Conservation (phyloP, 495 filamentous ascomycete species). For the Neohortaea acidophila region DNA sequence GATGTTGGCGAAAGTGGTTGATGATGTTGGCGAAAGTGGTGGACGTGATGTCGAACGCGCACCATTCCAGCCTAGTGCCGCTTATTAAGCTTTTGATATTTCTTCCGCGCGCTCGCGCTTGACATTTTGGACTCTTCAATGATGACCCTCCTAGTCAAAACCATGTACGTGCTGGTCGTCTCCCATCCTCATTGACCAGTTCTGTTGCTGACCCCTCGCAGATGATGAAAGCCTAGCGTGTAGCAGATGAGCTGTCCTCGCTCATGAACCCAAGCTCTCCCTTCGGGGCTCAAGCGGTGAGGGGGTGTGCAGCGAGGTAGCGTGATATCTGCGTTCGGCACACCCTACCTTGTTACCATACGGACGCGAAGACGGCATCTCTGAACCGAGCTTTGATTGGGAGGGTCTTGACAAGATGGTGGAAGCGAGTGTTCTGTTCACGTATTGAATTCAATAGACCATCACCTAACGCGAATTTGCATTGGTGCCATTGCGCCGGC, state of each 20-base stretch:
- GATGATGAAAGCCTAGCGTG: conserved; percentile 99
- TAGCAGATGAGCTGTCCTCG: conserved; percentile 62
- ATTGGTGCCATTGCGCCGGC: too few species aligned
- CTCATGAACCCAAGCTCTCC: conserved; percentile 60
- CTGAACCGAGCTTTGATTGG: conserved; percentile 49
- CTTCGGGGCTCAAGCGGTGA: conserved; percentile 82
- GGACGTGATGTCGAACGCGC: too few species aligned
- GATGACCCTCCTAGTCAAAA: conserved; percentile 95
- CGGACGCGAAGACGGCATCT: conserved; percentile 98
- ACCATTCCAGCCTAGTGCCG: neutral
- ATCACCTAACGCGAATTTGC: too few species aligned
- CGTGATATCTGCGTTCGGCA: conserved; percentile 99
- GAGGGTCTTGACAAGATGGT: conserved; percentile 34
- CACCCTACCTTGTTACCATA: conserved; percentile 85
- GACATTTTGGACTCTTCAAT: conserved; percentile 7
- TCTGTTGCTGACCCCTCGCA: conserved; percentile 24
- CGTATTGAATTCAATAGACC: too few species aligned
- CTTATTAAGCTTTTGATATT: neutral
- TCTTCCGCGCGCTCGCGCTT: neutral
- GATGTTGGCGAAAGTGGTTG: too few species aligned
- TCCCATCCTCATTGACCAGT: neutral
- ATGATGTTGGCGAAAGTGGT: too few species aligned
- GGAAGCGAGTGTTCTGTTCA: too few species aligned
- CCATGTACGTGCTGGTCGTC: conserved; percentile 47
- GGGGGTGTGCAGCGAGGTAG: conserved; percentile 46